A percentile compares a stretch with the other conserved stretches of the same genome.
Evolutionary conservation across 208 protist genomes (phyloP).

Genomic region (Entamoeba moshkovskii): DNA sequence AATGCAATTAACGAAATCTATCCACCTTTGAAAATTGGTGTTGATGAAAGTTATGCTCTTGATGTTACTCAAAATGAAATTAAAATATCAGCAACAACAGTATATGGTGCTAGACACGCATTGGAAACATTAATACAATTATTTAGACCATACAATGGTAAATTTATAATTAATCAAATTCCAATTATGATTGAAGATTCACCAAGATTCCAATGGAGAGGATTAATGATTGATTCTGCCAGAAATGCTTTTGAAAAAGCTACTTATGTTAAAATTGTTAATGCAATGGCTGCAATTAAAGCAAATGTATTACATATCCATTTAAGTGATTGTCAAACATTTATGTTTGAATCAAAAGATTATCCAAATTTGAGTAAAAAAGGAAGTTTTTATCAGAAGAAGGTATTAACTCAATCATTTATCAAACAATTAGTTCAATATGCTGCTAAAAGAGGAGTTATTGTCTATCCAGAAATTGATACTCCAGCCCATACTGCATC

Average conservation of each 20-base stretch:
- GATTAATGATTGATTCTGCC: slow-evolving; percentile 49
- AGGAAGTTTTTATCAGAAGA: slow-evolving; percentile 26
- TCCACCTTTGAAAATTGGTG: neutral
- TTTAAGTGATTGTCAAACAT: slow-evolving; percentile 45
- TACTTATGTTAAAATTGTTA: slow-evolving; percentile 39
- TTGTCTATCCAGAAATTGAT: slow-evolving; percentile 27
- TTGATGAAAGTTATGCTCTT: neutral
- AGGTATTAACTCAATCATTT: slow-evolving; percentile 28
- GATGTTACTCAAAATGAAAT: neutral
- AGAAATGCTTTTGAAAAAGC: slow-evolving; percentile 41
- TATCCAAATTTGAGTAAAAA: slow-evolving; percentile 31
- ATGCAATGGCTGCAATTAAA: slow-evolving; percentile 40
- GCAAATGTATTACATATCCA: slow-evolving; percentile 51
- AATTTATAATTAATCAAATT: neutral
- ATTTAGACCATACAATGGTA: neutral
- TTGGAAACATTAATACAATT: slow-evolving; percentile 21
- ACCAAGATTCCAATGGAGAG: slow-evolving; percentile 46
- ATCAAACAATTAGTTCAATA: slow-evolving; percentile 30
- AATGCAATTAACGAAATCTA: neutral
- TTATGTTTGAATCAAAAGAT: slow-evolving; percentile 34
- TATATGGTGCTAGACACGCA: neutral
- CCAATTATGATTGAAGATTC: slow-evolving; percentile 35
- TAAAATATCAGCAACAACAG: neutral
- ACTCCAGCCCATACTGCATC: slow-evolving; percentile 17
- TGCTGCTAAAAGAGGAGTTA: slow-evolving; percentile 2